A percentile compares a stretch with the other conserved stretches of the same genome.
Evolutionary conservation across 2,329 filamentous ascomycete genomes (phyloP).

Genomic region (Xylaria polymorpha): DNA sequence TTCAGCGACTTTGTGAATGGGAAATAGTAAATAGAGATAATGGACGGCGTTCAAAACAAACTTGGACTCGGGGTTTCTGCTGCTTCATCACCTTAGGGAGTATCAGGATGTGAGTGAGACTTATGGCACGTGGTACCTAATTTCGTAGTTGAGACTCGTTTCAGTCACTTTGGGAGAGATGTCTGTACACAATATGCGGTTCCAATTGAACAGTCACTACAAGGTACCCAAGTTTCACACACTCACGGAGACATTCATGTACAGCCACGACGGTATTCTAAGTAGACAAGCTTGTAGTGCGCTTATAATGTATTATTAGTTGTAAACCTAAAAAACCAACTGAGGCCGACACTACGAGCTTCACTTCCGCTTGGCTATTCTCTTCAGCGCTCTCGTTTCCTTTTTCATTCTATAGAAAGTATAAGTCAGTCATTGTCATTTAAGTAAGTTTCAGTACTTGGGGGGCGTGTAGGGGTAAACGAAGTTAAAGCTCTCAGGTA

Average conservation of each 20-base stretch:
- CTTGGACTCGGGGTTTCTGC: background rate
- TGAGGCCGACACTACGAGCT: background rate
- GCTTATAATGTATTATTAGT: conserved; percentile 9
- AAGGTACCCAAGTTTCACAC: background rate
- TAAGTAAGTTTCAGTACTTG: background rate
- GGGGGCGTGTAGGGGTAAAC: background rate
- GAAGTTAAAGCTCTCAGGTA: background rate
- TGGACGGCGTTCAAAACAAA: conserved; percentile 28
- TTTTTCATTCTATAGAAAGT: conserved; percentile 42
- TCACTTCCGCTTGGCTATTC: conserved; percentile 42
- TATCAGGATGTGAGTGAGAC: background rate
- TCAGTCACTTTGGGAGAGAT: background rate
- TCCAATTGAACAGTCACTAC: background rate
- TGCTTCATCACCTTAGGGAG: background rate
- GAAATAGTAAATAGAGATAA: conserved; percentile 24
- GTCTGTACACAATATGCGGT: background rate
- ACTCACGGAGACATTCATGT: background rate
- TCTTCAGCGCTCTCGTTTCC: conserved; percentile 45
- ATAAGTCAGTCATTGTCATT: conserved; percentile 14
- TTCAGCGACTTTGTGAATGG: background rate
- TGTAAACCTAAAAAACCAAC: conserved; percentile 1
- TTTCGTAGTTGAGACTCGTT: background rate
- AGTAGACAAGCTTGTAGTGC: background rate
- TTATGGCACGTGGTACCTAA: background rate
- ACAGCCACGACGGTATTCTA: background rate